Base-by-base conservation (phyloP, 257 asterid genomes). In the Nicotiana tabacum region DNA sequence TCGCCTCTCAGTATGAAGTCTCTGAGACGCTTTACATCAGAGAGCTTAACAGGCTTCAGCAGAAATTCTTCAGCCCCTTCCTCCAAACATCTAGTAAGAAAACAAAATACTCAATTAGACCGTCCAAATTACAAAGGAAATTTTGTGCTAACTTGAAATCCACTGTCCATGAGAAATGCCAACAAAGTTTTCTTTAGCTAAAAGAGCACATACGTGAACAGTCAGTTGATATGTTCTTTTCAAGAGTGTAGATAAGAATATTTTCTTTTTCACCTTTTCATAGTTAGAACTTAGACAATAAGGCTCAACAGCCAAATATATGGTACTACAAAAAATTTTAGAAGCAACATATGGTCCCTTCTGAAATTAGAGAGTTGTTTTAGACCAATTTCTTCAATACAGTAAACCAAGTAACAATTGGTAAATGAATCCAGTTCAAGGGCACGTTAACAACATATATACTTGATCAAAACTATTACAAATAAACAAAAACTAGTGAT, bases 1-100 rank as follows among this genome's bases (percentile, higher is more conserved):
- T 84, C 90, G 5, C 87, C 93, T 32, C 83, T 87, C 69, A 92
- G 77, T 21, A 94, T 82, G 85, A 88, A 81, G 16, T 92, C 90
- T 68, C 85, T 85, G 32, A 93, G 79, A 48, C 95, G 95, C 87
- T 90, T 85, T 2, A 94, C 98, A 32, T 94, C 98, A 0, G 97
- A 82, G 51, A 94, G 92, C 91, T 91, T 88, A 5, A 94, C 94
- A 0, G 99, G 99, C 91, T 95, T 95, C 58, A 93, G 89, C 0
- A 95, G 94, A 85, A 90, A 95, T 46, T 93, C 98, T 46, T 93
- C 90, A 0, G 99, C 99, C 51, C 99, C 99, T 86, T 90, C 99
- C 83, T 95, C 97, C 66, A 95, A 77, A 77, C 99, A 95, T 82
- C 99, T 93, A 35, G 57, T 1, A 16, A 7, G 51, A 5, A 8